A percentile compares a stretch with the other conserved stretches of the same genome.
Conservation (phyloP, 2,329 filamentous ascomycete genomes). For the Botryotinia narcissicola region DNA sequence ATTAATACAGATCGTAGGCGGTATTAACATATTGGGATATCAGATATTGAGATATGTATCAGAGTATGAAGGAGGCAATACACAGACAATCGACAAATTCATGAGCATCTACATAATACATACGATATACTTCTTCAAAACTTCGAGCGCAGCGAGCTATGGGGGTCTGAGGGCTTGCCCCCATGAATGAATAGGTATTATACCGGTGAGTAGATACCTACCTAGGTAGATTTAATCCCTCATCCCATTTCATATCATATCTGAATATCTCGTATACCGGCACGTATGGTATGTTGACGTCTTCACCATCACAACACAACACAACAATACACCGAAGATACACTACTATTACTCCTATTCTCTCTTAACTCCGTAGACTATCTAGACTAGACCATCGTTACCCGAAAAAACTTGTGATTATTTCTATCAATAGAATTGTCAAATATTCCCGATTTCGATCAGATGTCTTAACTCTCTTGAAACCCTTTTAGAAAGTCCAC, state of each 20-base stretch:
- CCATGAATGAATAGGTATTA: background rate
- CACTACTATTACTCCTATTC: background rate
- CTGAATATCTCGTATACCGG: background rate
- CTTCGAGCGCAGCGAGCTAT: background rate
- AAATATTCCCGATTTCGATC: constrained; percentile 1
- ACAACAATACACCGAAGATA: background rate
- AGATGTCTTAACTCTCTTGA: constrained; percentile 3
- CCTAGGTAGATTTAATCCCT: background rate
- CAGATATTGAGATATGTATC: background rate
- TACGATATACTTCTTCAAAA: background rate
- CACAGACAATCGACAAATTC: background rate
- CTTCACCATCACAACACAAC: background rate
- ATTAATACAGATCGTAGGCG: background rate
- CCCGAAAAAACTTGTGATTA: background rate
- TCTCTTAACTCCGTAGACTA: background rate
- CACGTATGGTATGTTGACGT: background rate
- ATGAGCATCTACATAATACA: background rate
- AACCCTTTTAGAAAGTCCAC: background rate
- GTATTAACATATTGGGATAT: background rate
- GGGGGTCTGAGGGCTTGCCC: background rate
- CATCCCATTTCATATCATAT: background rate
- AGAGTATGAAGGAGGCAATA: background rate
- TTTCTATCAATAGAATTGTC: constrained; percentile 19
- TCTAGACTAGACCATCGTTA: background rate
- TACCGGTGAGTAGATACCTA: background rate